Evolutionary conservation across 192 early-diverging fungal species (phyloP).

Genomic region (Coemansia sp.): DNA sequence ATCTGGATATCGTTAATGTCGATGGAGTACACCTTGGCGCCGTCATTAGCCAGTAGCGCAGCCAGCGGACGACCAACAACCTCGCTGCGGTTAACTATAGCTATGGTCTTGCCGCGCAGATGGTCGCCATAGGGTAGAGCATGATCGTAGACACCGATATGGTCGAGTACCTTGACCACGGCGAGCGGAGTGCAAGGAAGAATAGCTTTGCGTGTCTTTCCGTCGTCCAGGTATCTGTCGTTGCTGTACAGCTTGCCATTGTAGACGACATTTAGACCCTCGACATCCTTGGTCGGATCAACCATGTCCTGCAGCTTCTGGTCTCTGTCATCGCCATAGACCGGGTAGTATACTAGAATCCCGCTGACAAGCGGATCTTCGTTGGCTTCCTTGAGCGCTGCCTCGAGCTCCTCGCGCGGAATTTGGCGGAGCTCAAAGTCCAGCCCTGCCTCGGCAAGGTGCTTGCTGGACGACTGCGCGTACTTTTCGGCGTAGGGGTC

Average conservation of each 20-base stretch:
- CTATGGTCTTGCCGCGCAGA: constrained; percentile 90
- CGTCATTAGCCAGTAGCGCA: constrained; percentile 96
- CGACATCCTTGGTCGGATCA: constrained; percentile 89
- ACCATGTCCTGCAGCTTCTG: constrained; percentile 94
- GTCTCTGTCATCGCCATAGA: constrained; percentile 94
- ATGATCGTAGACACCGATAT: constrained; percentile 92
- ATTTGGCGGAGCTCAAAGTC: constrained; percentile 90
- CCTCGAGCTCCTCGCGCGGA: constrained; percentile 81
- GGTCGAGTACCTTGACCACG: constrained; percentile 94
- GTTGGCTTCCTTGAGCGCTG: constrained; percentile 87
- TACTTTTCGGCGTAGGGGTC: constrained; percentile 93
- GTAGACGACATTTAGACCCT: constrained; percentile 94
- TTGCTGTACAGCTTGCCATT: constrained; percentile 98
- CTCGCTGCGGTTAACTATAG: constrained; percentile 94
- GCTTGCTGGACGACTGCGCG: constrained; percentile 95
- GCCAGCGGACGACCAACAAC: constrained; percentile 98
- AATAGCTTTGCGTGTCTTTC: constrained; percentile 88
- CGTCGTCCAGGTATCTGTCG: constrained; percentile 85
- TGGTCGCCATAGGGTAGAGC: constrained; percentile 92
- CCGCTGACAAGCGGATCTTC: constrained; percentile 83
- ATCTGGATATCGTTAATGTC: constrained; percentile 88
- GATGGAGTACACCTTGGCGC: constrained; percentile 95
- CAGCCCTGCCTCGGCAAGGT: constrained; percentile 88
- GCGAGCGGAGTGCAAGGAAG: constrained; percentile 99
- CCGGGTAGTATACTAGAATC: constrained; percentile 99